Evolutionary conservation across 805 yeast species (phyloP).

Genomic region (Isabelozyma heimii): DNA sequence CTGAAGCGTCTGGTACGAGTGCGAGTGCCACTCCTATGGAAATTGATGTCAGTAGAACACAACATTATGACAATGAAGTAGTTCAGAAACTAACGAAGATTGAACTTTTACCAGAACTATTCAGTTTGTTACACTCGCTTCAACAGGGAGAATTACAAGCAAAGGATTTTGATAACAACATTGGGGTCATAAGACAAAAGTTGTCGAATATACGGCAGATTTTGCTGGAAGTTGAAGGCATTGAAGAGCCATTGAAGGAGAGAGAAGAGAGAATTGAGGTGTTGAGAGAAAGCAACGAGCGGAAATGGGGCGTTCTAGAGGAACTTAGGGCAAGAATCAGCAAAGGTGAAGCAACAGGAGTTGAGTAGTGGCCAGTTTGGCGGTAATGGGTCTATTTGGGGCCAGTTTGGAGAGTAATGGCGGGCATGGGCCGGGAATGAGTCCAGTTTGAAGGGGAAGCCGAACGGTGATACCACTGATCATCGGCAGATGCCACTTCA

Average conservation of each 20-base stretch:
- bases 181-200: constrained; percentile 38
- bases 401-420: too few species aligned
- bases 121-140: constrained; percentile 30
- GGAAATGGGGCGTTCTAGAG: constrained; percentile 20
- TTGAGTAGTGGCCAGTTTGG: too few species aligned
- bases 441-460: too few species aligned
- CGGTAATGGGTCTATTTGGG: too few species aligned
- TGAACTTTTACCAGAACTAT: constrained; percentile 38
- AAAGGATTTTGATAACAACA: constrained; percentile 40
- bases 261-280: constrained; percentile 20
- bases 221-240: constrained; percentile 37
- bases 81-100: constrained; percentile 22
- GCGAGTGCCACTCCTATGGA: background rate
- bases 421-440: too few species aligned
- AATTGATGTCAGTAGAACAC: background rate
- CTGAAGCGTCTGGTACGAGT: background rate
- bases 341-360: too few species aligned
- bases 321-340: constrained; percentile 4
- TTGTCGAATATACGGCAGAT: constrained; percentile 24
- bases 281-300: constrained; percentile 22
- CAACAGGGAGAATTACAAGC: constrained; percentile 35
- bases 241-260: constrained; percentile 29
- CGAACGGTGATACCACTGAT: too few species aligned
- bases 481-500: too few species aligned
- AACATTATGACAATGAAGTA: constrained; percentile 9